Percentiles rank a stretch among this genome's conserved stretches.
These are phyloP conservation scores for Xylaria flabelliformis DNA, from an alignment of 495 filamentous ascomycete genomes.

Conservation along the genomic window DNA sequence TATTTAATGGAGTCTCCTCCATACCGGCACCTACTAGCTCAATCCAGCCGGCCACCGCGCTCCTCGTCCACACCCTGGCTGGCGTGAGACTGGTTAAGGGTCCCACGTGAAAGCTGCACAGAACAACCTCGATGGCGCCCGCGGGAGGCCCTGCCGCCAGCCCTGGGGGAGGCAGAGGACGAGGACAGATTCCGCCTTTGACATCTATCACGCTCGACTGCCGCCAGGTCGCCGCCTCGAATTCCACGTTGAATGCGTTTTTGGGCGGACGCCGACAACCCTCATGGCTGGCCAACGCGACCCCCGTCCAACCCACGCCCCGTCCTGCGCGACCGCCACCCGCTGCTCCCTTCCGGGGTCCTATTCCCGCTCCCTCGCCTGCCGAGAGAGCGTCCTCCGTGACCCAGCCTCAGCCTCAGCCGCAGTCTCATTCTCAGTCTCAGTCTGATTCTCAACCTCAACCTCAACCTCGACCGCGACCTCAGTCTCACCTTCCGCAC, in stretches of 20 bases:
- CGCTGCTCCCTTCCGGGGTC: conserved; percentile 7
- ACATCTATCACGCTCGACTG: not conserved
- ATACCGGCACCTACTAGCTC: conserved; percentile 6
- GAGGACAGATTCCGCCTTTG: not conserved
- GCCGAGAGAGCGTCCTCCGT: conserved; percentile 16
- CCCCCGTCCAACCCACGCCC: conserved; percentile 46
- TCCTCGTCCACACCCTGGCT: conserved; percentile 1
- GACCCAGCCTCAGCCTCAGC: conserved; percentile 27
- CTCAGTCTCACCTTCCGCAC: conserved; percentile 1
- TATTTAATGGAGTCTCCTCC: conserved; percentile 10
- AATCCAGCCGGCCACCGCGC: conserved; percentile 8
- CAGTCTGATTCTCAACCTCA: not conserved
- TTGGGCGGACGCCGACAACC: conserved; percentile 68
- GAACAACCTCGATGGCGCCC: conserved; percentile 22
- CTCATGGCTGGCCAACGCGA: conserved; percentile 67
- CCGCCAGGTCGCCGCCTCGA: conserved; percentile 64
- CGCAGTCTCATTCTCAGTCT: conserved; percentile 16
- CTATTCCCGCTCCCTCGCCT: conserved; percentile 22
- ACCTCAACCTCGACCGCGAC: not conserved
- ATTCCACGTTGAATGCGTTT: conserved; percentile 69
- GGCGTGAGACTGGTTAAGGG: conserved; percentile 13
- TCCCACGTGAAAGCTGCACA: conserved; percentile 13
- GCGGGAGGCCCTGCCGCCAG: conserved; percentile 12
- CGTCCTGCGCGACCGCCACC: conserved; percentile 41
- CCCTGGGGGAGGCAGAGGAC: conserved; percentile 7